phyloP scores from a whole-genome alignment of 257 asterid species.

The Capsicum baccatum region DNA sequence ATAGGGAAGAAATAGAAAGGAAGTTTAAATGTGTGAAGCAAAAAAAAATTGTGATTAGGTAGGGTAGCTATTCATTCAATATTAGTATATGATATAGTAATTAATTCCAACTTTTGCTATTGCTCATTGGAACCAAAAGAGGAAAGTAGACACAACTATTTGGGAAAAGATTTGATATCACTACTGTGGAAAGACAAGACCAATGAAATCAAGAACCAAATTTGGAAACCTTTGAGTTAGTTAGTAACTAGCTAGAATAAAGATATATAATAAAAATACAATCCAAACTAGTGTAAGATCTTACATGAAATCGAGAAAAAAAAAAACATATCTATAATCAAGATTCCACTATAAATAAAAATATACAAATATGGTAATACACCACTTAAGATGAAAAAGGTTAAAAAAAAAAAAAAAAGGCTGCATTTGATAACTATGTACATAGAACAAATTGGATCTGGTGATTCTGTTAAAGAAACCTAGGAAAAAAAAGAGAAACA shows the following conservation, averaged over 20 bases:
- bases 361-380: not conserved
- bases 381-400: not conserved
- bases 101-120: constrained; percentile 33
- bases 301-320: constrained; percentile 25
- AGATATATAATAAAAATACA: constrained; percentile 36
- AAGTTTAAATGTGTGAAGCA: not conserved
- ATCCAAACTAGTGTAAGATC: constrained; percentile 39
- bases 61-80: constrained; percentile 28
- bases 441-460: not conserved
- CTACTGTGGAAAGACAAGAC: constrained; percentile 69
- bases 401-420: not conserved
- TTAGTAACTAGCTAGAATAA: constrained; percentile 28
- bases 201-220: constrained; percentile 44
- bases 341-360: constrained; percentile 3
- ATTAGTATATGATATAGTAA: constrained; percentile 28
- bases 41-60: not conserved
- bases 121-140: constrained; percentile 45
- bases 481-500: constrained; percentile 35
- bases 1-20: not conserved
- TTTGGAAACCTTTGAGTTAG: constrained; percentile 48
- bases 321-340: not conserved
- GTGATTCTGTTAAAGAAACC: constrained; percentile 34
- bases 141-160: constrained; percentile 50
- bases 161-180: constrained; percentile 51
- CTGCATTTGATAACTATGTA: not conserved